Evolutionary conservation across 768 basidiomycete genomes (phyloP).

Genomic region (Serpula lacrymans): DNA sequence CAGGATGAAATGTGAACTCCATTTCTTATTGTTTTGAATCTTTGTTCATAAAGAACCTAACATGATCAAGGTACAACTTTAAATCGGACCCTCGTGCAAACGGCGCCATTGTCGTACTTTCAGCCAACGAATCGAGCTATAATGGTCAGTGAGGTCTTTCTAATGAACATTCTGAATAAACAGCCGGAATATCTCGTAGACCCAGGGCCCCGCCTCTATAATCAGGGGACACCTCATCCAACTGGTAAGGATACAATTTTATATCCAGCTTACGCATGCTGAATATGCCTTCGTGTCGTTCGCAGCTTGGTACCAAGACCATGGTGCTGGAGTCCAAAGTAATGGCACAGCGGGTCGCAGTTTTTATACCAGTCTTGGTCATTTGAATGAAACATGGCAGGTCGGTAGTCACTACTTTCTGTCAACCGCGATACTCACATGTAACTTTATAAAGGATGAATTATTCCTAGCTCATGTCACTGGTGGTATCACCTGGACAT

Average conservation of each 20-base stretch:
- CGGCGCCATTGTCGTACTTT: constrained; percentile 60
- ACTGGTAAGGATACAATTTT: constrained; percentile 55
- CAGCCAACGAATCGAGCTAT: constrained; percentile 65
- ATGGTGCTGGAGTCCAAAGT: constrained; percentile 60
- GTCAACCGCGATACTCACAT: neutral
- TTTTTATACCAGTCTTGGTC: constrained; percentile 82
- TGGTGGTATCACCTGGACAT: constrained; percentile 70
- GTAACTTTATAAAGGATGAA: constrained; percentile 44
- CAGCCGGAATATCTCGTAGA: constrained; percentile 15
- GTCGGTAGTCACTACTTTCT: constrained; percentile 34
- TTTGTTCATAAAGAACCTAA: neutral
- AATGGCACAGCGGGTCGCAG: constrained; percentile 61
- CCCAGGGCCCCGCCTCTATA: constrained; percentile 37
- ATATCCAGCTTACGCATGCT: constrained; percentile 1
- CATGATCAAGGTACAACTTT: constrained; percentile 61
- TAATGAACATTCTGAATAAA: neutral
- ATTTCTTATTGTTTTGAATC: constrained; percentile 1
- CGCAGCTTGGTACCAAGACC: constrained; percentile 89
- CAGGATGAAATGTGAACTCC: constrained; percentile 56
- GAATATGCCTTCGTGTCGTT: no score
- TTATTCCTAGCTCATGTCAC: constrained; percentile 71
- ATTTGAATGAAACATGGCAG: constrained; percentile 75
- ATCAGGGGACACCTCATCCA: constrained; percentile 76
- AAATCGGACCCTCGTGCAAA: constrained; percentile 63
- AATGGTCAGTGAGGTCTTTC: constrained; percentile 38